A percentile compares a stretch with the other conserved stretches of the same genome.
These are phyloP conservation scores for Teratosphaeria viscida DNA, from an alignment of 2,329 filamentous ascomycete species.

Conservation along the genomic window DNA sequence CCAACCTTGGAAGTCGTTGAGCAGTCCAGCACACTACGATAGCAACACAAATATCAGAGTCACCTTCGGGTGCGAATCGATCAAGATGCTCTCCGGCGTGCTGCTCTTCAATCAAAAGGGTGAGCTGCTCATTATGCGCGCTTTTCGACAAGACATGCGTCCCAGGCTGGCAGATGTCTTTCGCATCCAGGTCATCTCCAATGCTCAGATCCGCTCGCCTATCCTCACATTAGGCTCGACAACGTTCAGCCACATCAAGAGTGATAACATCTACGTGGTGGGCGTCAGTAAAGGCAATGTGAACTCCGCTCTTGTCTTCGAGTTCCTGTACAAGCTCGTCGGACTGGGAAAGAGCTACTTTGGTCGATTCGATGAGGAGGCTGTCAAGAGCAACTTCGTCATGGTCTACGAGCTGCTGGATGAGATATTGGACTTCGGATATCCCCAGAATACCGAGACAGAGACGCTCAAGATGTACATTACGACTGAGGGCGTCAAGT, in stretches of 20 bases:
- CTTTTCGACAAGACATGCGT: conserved; percentile 96
- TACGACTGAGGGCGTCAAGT: conserved; percentile 96
- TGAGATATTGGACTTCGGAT: conserved; percentile 97
- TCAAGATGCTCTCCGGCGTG: conserved; percentile 86
- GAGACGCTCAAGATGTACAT: conserved; percentile 99
- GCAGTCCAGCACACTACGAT: background rate
- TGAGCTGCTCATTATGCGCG: conserved; percentile 98
- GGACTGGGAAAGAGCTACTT: conserved; percentile 90
- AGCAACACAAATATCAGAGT: background rate
- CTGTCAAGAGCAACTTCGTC: conserved; percentile 99
- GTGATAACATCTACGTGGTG: conserved; percentile 97
- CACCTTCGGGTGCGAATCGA: conserved; percentile 7
- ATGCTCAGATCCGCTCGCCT: conserved; percentile 91
- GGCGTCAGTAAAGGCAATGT: conserved; percentile 98
- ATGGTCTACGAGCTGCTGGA: conserved; percentile 95
- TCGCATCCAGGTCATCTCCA: conserved; percentile 96
- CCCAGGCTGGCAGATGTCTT: conserved; percentile 97
- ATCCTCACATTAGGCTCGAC: conserved; percentile 96
- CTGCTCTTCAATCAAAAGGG: conserved; percentile 99
- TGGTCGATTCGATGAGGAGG: conserved; percentile 97
- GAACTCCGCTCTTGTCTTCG: conserved; percentile 94
- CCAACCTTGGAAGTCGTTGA: background rate
- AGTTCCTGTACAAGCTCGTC: conserved; percentile 90
- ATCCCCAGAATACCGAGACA: conserved; percentile 97
- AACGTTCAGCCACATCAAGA: conserved; percentile 98